Conservation (phyloP, 2,329 filamentous ascomycete species). For the Aspergillus sergii region DNA sequence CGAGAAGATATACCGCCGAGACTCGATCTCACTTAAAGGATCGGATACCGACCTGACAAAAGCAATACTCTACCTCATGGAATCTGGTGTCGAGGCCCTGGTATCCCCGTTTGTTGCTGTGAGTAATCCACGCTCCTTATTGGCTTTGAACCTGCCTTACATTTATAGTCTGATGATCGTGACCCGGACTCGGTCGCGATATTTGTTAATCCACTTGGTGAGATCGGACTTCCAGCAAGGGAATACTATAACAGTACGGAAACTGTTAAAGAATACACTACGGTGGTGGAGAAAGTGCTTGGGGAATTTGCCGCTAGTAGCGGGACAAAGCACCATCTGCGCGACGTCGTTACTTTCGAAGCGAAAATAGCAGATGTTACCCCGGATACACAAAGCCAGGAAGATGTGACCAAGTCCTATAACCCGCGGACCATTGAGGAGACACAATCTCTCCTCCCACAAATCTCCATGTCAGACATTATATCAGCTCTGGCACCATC, state of each 20-base stretch:
- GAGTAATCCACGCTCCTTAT: conserved; percentile 15
- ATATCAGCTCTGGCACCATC: conserved; percentile 56
- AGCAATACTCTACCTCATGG: conserved; percentile 40
- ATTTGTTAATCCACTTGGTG: conserved; percentile 47
- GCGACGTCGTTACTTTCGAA: conserved; percentile 60
- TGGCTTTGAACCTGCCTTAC: neutral
- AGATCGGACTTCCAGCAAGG: conserved; percentile 63
- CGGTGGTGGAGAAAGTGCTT: conserved; percentile 46
- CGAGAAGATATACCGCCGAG: conserved; percentile 47
- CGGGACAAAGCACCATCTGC: conserved; percentile 29
- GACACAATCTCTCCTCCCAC: conserved; percentile 57
- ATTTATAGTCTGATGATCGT: conserved; percentile 51
- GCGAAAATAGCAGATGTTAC: conserved; percentile 62
- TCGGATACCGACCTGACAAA: conserved; percentile 35
- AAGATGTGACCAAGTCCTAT: conserved; percentile 68
- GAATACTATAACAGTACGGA: conserved; percentile 62
- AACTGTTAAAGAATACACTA: conserved; percentile 55
- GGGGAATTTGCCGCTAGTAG: conserved; percentile 39
- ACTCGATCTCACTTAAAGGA: conserved; percentile 26
- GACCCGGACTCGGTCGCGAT: conserved; percentile 58
- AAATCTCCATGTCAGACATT: conserved; percentile 57
- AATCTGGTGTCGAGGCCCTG: conserved; percentile 40
- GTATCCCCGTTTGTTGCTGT: conserved; percentile 37
- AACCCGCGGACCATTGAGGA: conserved; percentile 64
- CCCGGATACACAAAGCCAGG: conserved; percentile 59